phyloP scores from a whole-genome alignment of 1,139 yeast genomes.

The Geotrichum cucujoidarum region DNA sequence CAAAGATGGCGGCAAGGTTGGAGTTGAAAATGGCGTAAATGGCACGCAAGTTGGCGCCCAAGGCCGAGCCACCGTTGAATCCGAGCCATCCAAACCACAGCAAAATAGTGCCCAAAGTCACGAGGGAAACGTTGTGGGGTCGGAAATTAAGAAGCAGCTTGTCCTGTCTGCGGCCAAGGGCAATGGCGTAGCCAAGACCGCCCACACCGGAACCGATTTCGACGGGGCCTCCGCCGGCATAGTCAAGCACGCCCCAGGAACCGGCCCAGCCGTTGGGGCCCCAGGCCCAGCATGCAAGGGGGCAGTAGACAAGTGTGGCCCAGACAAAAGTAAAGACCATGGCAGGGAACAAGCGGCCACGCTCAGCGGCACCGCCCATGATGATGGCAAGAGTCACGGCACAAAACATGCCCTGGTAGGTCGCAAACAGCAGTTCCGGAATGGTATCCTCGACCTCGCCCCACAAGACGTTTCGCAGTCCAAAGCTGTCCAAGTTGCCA shows the following conservation, averaged over 20 bases:
- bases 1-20: slow-evolving; percentile 82
- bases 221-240: slow-evolving; percentile 98
- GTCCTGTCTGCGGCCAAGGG: slow-evolving; percentile 78
- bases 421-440: slow-evolving; percentile 81
- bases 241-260: slow-evolving; percentile 86
- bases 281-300: slow-evolving; percentile 95
- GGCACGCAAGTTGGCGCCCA: slow-evolving; percentile 60
- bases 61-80: slow-evolving; percentile 67
- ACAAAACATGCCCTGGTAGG: slow-evolving; percentile 86
- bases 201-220: slow-evolving; percentile 89
- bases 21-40: slow-evolving; percentile 91
- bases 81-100: slow-evolving; percentile 74
- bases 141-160: slow-evolving; percentile 82
- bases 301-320: slow-evolving; percentile 90
- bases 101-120: slow-evolving; percentile 68
- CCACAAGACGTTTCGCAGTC: slow-evolving; percentile 67
- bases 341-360: slow-evolving; percentile 85
- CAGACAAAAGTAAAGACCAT: slow-evolving; percentile 78
- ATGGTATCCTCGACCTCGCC: slow-evolving; percentile 45
- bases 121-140: slow-evolving; percentile 89
- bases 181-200: slow-evolving; percentile 79
- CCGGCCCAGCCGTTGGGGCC: slow-evolving; percentile 86
- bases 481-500: slow-evolving; percentile 79
- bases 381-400: slow-evolving; percentile 86
- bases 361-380: slow-evolving; percentile 92